Base-by-base conservation (phyloP, 176 grass and related monocot species). In the Zoysia pacifica region DNA sequence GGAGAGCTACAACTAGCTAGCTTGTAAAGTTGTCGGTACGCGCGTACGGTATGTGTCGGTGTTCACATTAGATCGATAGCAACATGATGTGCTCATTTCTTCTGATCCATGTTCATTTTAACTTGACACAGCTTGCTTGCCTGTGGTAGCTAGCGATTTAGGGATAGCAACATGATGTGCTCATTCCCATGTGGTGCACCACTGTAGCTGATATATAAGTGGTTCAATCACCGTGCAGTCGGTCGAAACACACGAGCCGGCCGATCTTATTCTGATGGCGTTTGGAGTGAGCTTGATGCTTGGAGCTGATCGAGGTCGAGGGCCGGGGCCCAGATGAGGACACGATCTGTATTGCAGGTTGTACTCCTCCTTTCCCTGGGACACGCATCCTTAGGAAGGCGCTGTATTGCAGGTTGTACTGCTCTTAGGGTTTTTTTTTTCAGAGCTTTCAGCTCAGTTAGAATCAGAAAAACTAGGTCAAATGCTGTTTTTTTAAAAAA, bases 61-160 rank as follows among this genome's bases (percentile, higher is more conserved):
- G 16, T 69, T 13, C 20, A 58, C 41, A 85, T 51, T 14, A 20
- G 48, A 11, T 53, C 0, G 14, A 35, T 61, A 15, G 50, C 76
- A 64, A 82, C 73, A 82, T 65, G 74, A 87, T 87, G 86, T 73
- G 79, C 79, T 87, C 86, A 87, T 67, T 45, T 59, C 65, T 0
- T 28, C 28, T 28, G 28, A 28, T 28, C 28, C 28, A 28, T 28
- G 28, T 28, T 28, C 28, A 28, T 28, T 28, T 28, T 0, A 28
- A 28, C 28, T 28, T 28, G 28, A 28, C 28, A 0, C 28, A 28
- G 28, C 28, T 28, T 28, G 28, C 28, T 14, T 40, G 48, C 69
- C 16, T 74, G 53, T 13, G 51, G 19, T 38, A 44, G 66, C 67
- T 58, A 14, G 15, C 1, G 1, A 56, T 56, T n/a, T 11, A 11